Evolutionary conservation across 179 eudicot genomes (phyloP), one percentile per base, ranked within the genome.

Genomic region (Beta lomatogona): DNA sequence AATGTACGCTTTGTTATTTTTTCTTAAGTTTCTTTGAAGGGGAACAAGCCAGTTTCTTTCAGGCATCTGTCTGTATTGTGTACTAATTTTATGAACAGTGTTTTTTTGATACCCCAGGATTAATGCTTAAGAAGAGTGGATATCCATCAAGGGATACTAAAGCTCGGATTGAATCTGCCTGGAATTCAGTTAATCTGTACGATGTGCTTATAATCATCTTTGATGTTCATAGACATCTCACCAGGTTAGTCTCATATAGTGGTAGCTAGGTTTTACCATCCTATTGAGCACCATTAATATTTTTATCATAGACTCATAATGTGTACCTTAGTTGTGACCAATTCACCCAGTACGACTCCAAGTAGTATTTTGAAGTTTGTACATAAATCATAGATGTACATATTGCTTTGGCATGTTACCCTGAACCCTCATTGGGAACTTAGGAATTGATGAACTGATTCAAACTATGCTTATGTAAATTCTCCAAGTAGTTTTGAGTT

Each of bases 101-200:
- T 88, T 93, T 97, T 87, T 97, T 94, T 91, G 99, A 97, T 79
- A 97, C 97, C 46, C 99, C 99, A 66, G 99, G 99, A 65, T 88
- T 97, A 82, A 92, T 89, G 89, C 86, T 93, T 73, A 93, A 89
- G 85, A 89, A 88, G 77, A 84, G 88, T 65, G 97, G 97, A 80
- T 88, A 78, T 77, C 95, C 97, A 57, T 83, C 87, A 64, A 89
- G 83, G 71, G 98, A 97, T 77, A 69, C 81, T 72, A 91, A 91
- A 89, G 93, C 89, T 76, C 94, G 94, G 50, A 84, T 89, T 84
- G 91, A 94, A 80, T 89, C 90, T 83, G 97, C 97, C 79, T 97
- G 98, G 99, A 87, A 87, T 83, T 91, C 97, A 58, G 66, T 97
- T 71, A 83, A 84, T 83, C 85, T 94, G 64, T 97, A 93, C 82